Conservation (phyloP, 495 filamentous ascomycete species). For the Penicillium herquei region DNA sequence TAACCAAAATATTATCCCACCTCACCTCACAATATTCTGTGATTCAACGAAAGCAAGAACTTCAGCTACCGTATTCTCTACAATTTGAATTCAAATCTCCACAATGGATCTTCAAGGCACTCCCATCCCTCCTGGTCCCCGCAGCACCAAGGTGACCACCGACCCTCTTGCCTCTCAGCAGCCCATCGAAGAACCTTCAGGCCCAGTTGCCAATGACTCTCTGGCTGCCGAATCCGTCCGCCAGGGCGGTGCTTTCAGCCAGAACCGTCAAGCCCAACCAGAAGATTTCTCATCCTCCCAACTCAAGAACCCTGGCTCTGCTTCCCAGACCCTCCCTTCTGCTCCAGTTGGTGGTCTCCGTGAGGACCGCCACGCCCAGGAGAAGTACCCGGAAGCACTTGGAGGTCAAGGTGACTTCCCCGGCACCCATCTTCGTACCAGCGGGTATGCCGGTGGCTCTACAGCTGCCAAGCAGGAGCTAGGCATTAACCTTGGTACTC, state of each 20-base stretch:
- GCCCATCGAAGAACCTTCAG: constrained; percentile 51
- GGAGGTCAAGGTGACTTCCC: constrained; percentile 51
- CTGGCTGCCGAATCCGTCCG: constrained; percentile 62
- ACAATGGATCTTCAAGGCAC: constrained; percentile 49
- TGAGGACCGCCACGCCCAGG: constrained; percentile 43
- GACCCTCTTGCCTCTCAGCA: constrained; percentile 46
- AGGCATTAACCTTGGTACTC: constrained; percentile 21
- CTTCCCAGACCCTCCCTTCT: constrained; percentile 49
- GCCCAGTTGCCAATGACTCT: constrained; percentile 59
- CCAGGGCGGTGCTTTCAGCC: constrained; percentile 49
- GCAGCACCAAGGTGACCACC: constrained; percentile 49
- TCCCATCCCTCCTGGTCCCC: constrained; percentile 33
- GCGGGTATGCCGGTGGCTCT: constrained; percentile 45
- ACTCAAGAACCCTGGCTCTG: constrained; percentile 55
- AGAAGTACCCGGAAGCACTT: constrained; percentile 48
- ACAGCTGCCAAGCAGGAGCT: constrained; percentile 38
- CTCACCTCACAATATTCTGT: neutral
- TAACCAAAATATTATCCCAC: neutral
- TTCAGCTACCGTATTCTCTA: neutral
- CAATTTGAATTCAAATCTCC: neutral
- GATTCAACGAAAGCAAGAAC: too few relatives aligned
- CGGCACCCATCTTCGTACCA: constrained; percentile 35
- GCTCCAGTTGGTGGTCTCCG: constrained; percentile 48
- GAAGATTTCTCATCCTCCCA: constrained; percentile 43
- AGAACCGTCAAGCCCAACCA: constrained; percentile 51